Base-by-base conservation (phyloP, 2,329 filamentous ascomycete genomes). In the Myriosclerotinia curreyana region DNA sequence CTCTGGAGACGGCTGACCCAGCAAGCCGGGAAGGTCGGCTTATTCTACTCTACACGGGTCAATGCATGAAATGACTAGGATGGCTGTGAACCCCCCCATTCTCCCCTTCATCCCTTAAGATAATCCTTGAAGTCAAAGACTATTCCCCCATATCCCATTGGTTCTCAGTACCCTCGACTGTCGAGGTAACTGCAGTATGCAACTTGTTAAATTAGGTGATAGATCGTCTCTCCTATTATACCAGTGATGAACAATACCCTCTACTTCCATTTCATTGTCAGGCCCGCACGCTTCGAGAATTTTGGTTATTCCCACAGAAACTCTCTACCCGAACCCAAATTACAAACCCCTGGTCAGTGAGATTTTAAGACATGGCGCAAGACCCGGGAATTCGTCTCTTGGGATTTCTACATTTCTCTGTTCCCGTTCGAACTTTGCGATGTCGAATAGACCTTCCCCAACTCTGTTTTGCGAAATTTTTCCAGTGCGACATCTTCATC, bases 311-410 rank as follows among this genome's bases (percentile, higher is more conserved):
- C 17, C 60, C 40, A 55, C 50, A 62, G 38, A 25, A 28, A 20
- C n/a, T 25, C 50, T 49, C 40, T 49, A 56, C 51, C 52, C 38
- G 42, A 58, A n/a, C 42, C 42, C 31, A 40, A 55, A 56, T 56
- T 49, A 20, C 40, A 38, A 50, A 17, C 44, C 60, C 53, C 20
- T 49, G 40, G 31, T 49, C 34, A 49, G 52, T 63, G 40, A 59
- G 61, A 63, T 63, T 63, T 58, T 50, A 59, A 63, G 52, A 59
- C 61, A 63, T 56, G 61, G 44, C 52, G 31, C 51, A 63, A 28
- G 53, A 62, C 60, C 60, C 60, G 60, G 40, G 50, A 56, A 44
- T 54, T 56, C 52, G 53, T 58, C 61, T 63, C 61, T 34, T 63
- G 61, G 61, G 61, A 63, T 63, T 58, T 59, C 17, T 40, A 48